Evolutionary conservation across 192 early-diverging fungal genomes (phyloP), one percentile per base, ranked within the genome.

Genomic region (Coemansia sp.): DNA sequence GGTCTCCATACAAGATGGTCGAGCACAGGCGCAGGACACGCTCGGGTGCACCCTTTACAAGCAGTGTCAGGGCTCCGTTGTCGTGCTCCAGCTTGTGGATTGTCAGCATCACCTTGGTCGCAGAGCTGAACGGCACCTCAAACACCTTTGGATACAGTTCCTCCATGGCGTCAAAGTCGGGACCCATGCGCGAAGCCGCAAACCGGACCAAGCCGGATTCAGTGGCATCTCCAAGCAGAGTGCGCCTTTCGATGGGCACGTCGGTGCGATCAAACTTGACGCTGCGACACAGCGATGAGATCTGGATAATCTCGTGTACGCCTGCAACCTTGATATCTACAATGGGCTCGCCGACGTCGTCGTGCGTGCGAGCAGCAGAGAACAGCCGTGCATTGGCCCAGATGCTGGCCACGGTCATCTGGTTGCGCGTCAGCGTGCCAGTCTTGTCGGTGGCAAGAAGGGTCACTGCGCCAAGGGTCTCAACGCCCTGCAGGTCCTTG

Each of bases 401-500:
- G 20, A 98, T 65, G 83, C 93, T 91, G 65, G 95, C 92, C 0
- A 94, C 93, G 7, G 93, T 96, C 96, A 98, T 98, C 78, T 96
- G 95, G 77, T 97, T 98, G 64, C 93, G 86, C 37, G 96, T 98
- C 66, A 98, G 85, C 55, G 96, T 98, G 63, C 96, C 96, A 12
- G 96, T 97, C 77, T 98, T 98, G 83, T 98, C 96, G 4, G 95
- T 98, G 28, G 96, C 96, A 41, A 98, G 87, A 20, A 97, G 84
- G 37, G 96, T 98, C 66, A 98, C 96, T 9, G 95, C 96, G 58
- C 96, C 96, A 32, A 98, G 88, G 14, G 96, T 98, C 75, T 98
- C 96, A 14, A 98, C 96, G 74, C 94, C 95, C 69, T 94, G 92
- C 45, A 98, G 83, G 72, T 97, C 94, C 75, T 98, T 98, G 73